Evolutionary conservation across 768 basidiomycete species (phyloP).

Genomic region (Candolleomyces eurysporus): DNA sequence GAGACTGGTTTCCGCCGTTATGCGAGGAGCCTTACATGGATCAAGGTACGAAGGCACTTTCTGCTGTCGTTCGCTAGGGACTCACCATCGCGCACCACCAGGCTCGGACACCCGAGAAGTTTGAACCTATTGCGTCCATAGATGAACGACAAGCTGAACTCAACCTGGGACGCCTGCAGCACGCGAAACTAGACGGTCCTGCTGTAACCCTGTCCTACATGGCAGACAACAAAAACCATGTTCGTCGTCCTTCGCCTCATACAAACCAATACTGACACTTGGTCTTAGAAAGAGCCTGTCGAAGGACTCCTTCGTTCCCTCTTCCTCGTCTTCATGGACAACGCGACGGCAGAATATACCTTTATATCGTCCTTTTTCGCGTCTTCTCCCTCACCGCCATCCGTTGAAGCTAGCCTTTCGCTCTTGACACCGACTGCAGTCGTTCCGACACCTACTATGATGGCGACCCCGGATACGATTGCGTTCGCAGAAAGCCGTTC

Average conservation of each 20-base stretch:
- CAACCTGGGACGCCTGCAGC: constrained; percentile 56
- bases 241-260: constrained; percentile 37
- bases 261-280: constrained; percentile 22
- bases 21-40: constrained; percentile 71
- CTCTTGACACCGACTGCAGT: constrained; percentile 32
- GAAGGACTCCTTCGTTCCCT: constrained; percentile 87
- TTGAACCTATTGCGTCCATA: constrained; percentile 55
- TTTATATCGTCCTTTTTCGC: constrained; percentile 87
- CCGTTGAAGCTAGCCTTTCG: constrained; percentile 32
- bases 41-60: constrained; percentile 53
- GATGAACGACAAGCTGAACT: constrained; percentile 41
- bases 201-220: constrained; percentile 80
- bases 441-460: constrained; percentile 33
- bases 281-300: constrained; percentile 63
- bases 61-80: background rate
- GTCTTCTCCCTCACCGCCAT: constrained; percentile 28
- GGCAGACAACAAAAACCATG: constrained; percentile 86
- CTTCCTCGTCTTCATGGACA: constrained; percentile 90
- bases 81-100: constrained; percentile 23
- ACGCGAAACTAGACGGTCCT: constrained; percentile 78
- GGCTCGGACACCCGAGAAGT: constrained; percentile 69
- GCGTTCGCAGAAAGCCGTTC: constrained; percentile 42
- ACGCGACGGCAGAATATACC: constrained; percentile 87
- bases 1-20: constrained; percentile 96
- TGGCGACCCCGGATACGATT: constrained; percentile 44